Conservation (phyloP, 805 yeast genomes). For the Lipomyces kockii region DNA sequence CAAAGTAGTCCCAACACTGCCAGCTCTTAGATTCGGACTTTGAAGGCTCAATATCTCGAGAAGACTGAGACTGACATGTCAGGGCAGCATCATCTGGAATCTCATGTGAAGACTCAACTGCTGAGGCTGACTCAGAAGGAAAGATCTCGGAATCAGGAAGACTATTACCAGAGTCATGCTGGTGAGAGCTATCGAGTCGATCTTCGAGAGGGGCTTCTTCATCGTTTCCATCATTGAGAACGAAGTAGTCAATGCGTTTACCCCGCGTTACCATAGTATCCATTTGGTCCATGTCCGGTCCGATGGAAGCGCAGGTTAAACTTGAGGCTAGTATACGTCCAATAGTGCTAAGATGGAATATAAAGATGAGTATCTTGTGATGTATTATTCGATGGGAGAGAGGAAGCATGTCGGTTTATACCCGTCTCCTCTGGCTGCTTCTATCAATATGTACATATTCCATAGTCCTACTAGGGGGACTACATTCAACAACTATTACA, state of each 20-base stretch:
- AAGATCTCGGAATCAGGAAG: slow-evolving; percentile 4
- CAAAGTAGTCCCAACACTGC: background rate
- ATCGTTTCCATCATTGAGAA: slow-evolving; percentile 1
- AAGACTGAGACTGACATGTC: slow-evolving; percentile 2
- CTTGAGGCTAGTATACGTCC: slow-evolving; percentile 6
- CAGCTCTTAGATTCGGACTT: too few relatives aligned
- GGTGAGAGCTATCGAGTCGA: background rate
- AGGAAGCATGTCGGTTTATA: background rate
- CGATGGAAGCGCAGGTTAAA: background rate
- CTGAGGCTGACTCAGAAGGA: slow-evolving; percentile 6
- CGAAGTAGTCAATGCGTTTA: slow-evolving; percentile 4
- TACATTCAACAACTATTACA: slow-evolving; percentile 1
- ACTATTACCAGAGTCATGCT: background rate
- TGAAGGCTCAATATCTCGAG: background rate
- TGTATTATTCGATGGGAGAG: slow-evolving; percentile 4
- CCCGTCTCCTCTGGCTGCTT: slow-evolving; percentile 4
- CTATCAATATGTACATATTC: slow-evolving; percentile 3
- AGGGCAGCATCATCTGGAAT: slow-evolving; percentile 1
- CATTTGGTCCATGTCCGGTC: slow-evolving; percentile 1
- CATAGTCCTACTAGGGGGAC: background rate
- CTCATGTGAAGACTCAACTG: slow-evolving; percentile 2
- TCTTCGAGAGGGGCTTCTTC: slow-evolving; percentile 7
- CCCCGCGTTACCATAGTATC: slow-evolving; percentile 7
- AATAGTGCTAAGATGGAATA: background rate
- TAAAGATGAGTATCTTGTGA: slow-evolving; percentile 5